These are phyloP conservation scores for Suillus brevipes DNA, from an alignment of 768 basidiomycete species.

Conservation along the genomic window DNA sequence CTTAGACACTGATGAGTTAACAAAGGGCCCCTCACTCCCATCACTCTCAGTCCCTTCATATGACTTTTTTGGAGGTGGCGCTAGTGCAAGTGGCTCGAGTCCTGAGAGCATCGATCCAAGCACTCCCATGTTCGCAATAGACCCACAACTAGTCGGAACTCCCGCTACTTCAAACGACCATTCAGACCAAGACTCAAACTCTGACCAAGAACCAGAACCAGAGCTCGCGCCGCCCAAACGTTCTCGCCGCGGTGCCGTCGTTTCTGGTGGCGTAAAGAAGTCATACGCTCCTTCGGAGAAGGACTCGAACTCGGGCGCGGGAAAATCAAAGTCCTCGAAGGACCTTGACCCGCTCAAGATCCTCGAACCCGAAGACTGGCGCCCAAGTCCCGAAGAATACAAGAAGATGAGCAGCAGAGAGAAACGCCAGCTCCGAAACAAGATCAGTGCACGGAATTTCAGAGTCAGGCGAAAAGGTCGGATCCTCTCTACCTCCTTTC, in stretches of 20 bases:
- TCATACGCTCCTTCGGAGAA: conserved; percentile 41
- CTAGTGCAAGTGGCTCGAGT: conserved; percentile 27
- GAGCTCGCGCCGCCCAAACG: conserved; percentile 39
- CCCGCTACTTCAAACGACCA: conserved; percentile 47
- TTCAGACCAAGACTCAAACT: conserved; percentile 38
- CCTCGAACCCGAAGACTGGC: conserved; percentile 67
- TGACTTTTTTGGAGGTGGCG: conserved; percentile 41
- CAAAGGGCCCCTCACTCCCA: conserved; percentile 30
- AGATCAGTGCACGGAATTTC: conserved; percentile 95
- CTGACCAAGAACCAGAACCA: conserved; percentile 35
- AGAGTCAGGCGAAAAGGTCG: conserved; percentile 90
- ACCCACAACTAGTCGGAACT: conserved; percentile 75
- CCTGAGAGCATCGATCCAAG: conserved; percentile 17
- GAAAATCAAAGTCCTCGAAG: conserved; percentile 25
- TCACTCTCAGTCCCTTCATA: conserved; percentile 30
- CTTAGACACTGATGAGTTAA: conserved; percentile 42
- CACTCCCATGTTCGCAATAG: conserved; percentile 50
- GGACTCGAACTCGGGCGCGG: conserved; percentile 15
- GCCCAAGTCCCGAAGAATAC: conserved; percentile 89
- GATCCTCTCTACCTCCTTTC: conserved; percentile 7
- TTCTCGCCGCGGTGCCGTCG: conserved; percentile 65
- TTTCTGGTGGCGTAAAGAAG: conserved; percentile 74
- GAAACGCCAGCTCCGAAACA: conserved; percentile 94
- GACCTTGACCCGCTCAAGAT: conserved; percentile 29
- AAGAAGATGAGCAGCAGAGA: conserved; percentile 94